Percentiles rank a stretch among this genome's conserved stretches.
Conservation (phyloP, 495 filamentous ascomycete species). For the Chaetomium fimeti region DNA sequence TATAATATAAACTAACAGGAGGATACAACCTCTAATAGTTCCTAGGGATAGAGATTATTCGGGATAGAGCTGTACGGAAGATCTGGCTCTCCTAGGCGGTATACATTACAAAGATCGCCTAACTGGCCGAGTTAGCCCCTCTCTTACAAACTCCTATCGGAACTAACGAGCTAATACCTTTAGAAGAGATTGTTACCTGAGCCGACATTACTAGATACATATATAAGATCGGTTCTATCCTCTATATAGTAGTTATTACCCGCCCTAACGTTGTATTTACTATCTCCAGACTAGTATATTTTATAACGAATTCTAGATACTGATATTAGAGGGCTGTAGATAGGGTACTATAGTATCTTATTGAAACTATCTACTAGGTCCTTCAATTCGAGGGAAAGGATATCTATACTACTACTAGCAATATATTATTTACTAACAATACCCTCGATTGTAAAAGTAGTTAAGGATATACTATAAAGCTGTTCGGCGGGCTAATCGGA, state of each 20-base stretch:
- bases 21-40: background rate
- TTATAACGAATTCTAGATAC: background rate
- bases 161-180: background rate
- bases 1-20: background rate
- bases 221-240: background rate
- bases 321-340: background rate
- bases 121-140: background rate
- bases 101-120: background rate
- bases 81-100: background rate
- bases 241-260: background rate
- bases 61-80: background rate
- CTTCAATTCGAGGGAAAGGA: background rate
- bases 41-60: background rate
- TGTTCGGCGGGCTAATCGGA: background rate
- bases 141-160: background rate
- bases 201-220: background rate
- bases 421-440: background rate
- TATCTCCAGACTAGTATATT: background rate
- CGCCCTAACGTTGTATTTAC: background rate
- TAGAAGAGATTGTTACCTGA: background rate
- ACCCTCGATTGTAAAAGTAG: background rate
- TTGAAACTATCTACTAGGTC: background rate
- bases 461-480: background rate
- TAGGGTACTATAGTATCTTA: background rate
- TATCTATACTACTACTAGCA: background rate